Conservation (phyloP, 352 stramenopile species). For the Globisporangium spinosum region DNA sequence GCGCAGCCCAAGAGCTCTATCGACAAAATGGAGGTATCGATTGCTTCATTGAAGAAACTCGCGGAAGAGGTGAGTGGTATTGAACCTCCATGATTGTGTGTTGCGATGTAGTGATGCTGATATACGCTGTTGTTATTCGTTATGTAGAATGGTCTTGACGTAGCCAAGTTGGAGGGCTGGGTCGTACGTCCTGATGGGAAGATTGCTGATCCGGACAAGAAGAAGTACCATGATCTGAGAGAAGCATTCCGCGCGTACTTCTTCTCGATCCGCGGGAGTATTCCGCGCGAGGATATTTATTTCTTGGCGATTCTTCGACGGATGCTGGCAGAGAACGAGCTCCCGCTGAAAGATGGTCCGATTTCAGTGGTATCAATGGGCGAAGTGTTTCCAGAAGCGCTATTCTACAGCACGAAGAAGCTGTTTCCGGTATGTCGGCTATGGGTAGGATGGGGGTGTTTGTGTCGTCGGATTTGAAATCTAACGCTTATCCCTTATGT, state of each 20-base stretch:
- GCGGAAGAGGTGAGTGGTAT: constrained; percentile 22
- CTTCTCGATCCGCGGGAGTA: constrained; percentile 28
- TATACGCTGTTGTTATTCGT: constrained; percentile 18
- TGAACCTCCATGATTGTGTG: background rate
- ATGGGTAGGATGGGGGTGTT: background rate
- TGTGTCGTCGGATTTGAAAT: background rate
- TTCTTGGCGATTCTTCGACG: constrained; percentile 63
- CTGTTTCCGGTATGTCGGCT: constrained; percentile 57
- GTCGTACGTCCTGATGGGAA: constrained; percentile 36
- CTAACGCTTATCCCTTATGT: constrained; percentile 2
- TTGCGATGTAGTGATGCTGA: background rate
- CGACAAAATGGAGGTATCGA: constrained; percentile 27
- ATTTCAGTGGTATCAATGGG: constrained; percentile 56
- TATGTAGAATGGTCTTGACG: constrained; percentile 36
- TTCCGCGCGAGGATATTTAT: constrained; percentile 69
- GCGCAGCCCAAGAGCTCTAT: constrained; percentile 20
- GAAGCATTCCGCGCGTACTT: constrained; percentile 47
- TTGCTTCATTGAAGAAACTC: constrained; percentile 29
- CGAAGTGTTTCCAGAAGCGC: constrained; percentile 45
- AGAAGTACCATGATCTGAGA: constrained; percentile 41
- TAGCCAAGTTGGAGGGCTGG: constrained; percentile 31
- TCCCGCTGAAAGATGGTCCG: constrained; percentile 68
- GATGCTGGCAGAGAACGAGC: constrained; percentile 40
- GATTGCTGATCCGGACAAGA: constrained; percentile 35
- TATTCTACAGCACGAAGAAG: constrained; percentile 76